phyloP scores from a whole-genome alignment of 441 rosid species.

The Capsella rubella region DNA sequence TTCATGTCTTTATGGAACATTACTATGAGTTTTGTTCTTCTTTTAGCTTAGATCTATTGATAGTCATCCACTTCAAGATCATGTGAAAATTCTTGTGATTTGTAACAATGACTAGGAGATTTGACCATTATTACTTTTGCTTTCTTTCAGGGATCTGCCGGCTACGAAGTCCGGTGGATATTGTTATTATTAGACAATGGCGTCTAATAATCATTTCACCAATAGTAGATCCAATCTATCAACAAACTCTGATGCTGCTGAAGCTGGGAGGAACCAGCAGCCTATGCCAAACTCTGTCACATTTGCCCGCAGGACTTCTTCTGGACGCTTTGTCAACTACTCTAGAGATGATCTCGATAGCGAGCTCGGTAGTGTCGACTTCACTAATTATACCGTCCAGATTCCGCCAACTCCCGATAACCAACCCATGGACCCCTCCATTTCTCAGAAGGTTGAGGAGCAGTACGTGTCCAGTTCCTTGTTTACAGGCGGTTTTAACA shows the following conservation, averaged over 20 bases:
- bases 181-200: constrained; percentile 51
- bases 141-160: constrained; percentile 57
- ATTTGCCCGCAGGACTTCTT: constrained; percentile 81
- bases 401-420: constrained; percentile 93
- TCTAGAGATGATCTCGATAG: constrained; percentile 96
- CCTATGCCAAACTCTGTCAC: constrained; percentile 66
- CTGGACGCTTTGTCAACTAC: constrained; percentile 89
- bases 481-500: constrained; percentile 86
- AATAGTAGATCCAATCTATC: constrained; percentile 73
- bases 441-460: constrained; percentile 88
- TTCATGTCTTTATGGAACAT: background rate
- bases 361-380: constrained; percentile 79
- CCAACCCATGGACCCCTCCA: constrained; percentile 89
- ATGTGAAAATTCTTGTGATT: constrained; percentile 13
- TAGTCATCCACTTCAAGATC: background rate
- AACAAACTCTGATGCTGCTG: constrained; percentile 65
- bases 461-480: constrained; percentile 85
- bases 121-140: constrained; percentile 18
- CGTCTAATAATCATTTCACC: constrained; percentile 74
- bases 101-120: constrained; percentile 20
- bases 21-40: constrained; percentile 10
- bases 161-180: constrained; percentile 46
- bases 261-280: constrained; percentile 61
- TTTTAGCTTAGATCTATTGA: constrained; percentile 29
- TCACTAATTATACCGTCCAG: constrained; percentile 81